Conservation (phyloP, 2,329 filamentous ascomycete species). For the Aspergillus ochraceoroseus region DNA sequence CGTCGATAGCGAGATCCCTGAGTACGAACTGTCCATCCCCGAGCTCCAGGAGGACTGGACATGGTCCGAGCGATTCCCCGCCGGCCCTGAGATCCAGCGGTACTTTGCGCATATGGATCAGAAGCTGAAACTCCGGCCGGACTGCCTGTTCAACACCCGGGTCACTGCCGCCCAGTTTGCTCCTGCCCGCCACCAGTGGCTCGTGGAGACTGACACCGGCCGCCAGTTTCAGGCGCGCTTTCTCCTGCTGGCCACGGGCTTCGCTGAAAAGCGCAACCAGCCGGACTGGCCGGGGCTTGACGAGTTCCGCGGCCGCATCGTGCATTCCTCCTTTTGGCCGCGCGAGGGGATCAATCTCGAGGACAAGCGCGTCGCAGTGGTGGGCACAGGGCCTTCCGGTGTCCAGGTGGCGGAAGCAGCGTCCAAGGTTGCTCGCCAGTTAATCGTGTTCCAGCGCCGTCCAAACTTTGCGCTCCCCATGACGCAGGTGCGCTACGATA, state of each 20-base stretch:
- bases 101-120: slow-evolving; percentile 49
- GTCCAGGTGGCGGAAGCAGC: slow-evolving; percentile 57
- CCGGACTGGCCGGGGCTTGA: slow-evolving; percentile 39
- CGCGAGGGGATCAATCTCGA: slow-evolving; percentile 43
- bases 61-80: slow-evolving; percentile 36
- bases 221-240: slow-evolving; percentile 39
- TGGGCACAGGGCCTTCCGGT: slow-evolving; percentile 54
- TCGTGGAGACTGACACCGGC: neutral
- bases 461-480: slow-evolving; percentile 63
- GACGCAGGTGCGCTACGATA: slow-evolving; percentile 47
- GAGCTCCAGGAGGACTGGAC: slow-evolving; percentile 46
- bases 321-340: slow-evolving; percentile 56
- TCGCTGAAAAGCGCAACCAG: slow-evolving; percentile 43
- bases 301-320: slow-evolving; percentile 48
- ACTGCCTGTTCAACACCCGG: slow-evolving; percentile 44
- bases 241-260: slow-evolving; percentile 47
- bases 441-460: slow-evolving; percentile 61
- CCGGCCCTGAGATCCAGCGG: slow-evolving; percentile 36
- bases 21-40: slow-evolving; percentile 52
- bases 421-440: slow-evolving; percentile 48
- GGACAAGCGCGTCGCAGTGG: slow-evolving; percentile 49
- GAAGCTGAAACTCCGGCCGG: slow-evolving; percentile 43
- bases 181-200: slow-evolving; percentile 15
- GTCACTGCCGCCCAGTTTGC: slow-evolving; percentile 44
- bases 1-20: slow-evolving; percentile 49